Evolutionary conservation across 768 basidiomycete species (phyloP), one percentile per base, ranked within the genome.

Genomic region (Rhodotorula graminis): DNA sequence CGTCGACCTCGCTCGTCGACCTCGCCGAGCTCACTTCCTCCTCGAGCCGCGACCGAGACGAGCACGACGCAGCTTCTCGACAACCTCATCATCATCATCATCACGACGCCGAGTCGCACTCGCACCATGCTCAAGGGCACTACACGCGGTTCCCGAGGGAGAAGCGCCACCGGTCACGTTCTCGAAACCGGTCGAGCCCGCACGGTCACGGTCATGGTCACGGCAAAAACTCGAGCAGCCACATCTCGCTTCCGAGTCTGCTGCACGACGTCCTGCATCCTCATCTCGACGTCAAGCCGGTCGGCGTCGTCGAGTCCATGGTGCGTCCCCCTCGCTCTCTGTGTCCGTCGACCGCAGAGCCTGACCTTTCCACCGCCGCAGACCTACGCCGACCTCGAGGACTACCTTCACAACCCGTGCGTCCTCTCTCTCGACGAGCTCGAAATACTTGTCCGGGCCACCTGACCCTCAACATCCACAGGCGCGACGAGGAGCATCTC

Each of bases 221-320:
- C 25, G 23, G 60, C 44, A 59, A 67, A 25, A 42, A 46, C 61
- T 55, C 52, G 5, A 56, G 66, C 31, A 63, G 60, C 53, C 69
- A 71, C 55, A 47, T 73, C 57, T 65, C 59, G 27, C 44, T 76
- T 2, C 66, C 69, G 1, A 59, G 59, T 11, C 61, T 76, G 21
- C 58, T 76, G 9, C 75, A 73, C 65, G 75, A 73, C 16, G 72
- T 76, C 3, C 63, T 76, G 14, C 75, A 76, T n/a, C 72, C 75
- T 0, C 63, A 70, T 4, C 50, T 71, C 29, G 71, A 72, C 53
- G 49, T 68, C n/a, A 57, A 58, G 33, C 75, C 69, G 0, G 72
- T 76, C 19, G 75, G 75, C 0, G 59, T 76, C 37, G 40, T 73
- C 37, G 72, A 73, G 19, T 57, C 50, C 7, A 70, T 67, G 64